A percentile compares a stretch with the other conserved stretches of the same genome.
Evolutionary conservation across 2,329 filamentous ascomycete genomes (phyloP).

Genomic region (Ramichloridium luteum): DNA sequence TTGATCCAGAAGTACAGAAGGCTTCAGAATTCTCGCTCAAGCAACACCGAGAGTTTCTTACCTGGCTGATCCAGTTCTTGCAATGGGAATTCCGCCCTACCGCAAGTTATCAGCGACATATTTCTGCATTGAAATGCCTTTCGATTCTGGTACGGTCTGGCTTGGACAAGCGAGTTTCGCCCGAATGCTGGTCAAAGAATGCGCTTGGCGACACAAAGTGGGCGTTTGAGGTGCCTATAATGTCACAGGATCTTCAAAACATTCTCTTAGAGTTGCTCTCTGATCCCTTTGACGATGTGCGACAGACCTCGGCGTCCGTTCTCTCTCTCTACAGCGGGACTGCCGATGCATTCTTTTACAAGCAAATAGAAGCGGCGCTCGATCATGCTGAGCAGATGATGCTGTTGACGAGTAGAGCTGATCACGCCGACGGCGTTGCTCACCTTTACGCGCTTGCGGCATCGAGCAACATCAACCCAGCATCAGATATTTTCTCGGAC

Average conservation of each 20-base stretch:
- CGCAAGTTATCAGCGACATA: slow-evolving; percentile 80
- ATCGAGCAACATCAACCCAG: slow-evolving; percentile 8
- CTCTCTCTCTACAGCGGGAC: slow-evolving; percentile 21
- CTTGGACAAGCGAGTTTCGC: slow-evolving; percentile 40
- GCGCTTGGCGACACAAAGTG: slow-evolving; percentile 39
- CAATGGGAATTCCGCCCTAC: slow-evolving; percentile 63
- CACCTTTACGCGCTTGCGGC: slow-evolving; percentile 52
- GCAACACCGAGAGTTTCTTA: slow-evolving; percentile 42
- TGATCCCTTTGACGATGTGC: slow-evolving; percentile 88
- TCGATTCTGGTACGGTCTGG: slow-evolving; percentile 56
- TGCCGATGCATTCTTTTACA: not conserved
- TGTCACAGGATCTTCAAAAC: slow-evolving; percentile 38
- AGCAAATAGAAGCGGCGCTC: slow-evolving; percentile 3
- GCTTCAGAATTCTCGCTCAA: slow-evolving; percentile 3
- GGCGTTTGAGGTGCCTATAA: slow-evolving; percentile 36
- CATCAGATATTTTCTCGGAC: not conserved
- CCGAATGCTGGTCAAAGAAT: slow-evolving; percentile 32
- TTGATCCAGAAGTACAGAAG: slow-evolving; percentile 5
- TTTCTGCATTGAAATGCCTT: slow-evolving; percentile 63
- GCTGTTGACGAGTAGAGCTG: slow-evolving; percentile 64
- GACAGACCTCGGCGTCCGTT: slow-evolving; percentile 41
- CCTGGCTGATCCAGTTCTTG: slow-evolving; percentile 63
- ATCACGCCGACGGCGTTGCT: slow-evolving; percentile 85
- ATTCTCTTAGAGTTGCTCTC: slow-evolving; percentile 66
- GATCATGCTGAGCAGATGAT: slow-evolving; percentile 42